A percentile compares a stretch with the other conserved stretches of the same genome.
phyloP scores from a whole-genome alignment of 495 filamentous ascomycete genomes.

The Penicillium atrosanguineum region DNA sequence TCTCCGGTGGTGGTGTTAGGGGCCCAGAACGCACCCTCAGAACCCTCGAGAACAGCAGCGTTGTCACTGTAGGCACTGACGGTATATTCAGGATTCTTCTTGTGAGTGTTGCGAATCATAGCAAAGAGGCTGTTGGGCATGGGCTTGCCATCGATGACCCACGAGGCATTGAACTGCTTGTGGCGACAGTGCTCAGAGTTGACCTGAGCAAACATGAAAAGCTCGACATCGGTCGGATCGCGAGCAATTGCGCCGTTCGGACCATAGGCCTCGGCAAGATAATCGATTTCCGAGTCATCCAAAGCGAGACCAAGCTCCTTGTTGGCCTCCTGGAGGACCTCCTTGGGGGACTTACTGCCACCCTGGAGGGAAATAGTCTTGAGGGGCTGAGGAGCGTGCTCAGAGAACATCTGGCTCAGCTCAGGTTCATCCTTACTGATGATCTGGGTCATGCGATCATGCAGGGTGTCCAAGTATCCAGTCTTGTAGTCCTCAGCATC shows the following conservation, averaged over 20 bases:
- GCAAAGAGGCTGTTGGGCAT: constrained; percentile 80
- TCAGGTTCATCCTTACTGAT: constrained; percentile 64
- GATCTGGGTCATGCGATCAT: constrained; percentile 92
- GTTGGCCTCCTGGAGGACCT: constrained; percentile 79
- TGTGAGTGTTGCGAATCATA: constrained; percentile 95
- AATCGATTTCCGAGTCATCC: constrained; percentile 88
- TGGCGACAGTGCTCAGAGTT: constrained; percentile 62
- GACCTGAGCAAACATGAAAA: constrained; percentile 99
- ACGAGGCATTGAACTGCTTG: constrained; percentile 92
- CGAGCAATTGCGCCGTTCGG: constrained; percentile 63
- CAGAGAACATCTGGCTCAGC: constrained; percentile 73
- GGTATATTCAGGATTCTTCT: constrained; percentile 69
- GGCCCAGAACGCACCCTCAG: constrained; percentile 74
- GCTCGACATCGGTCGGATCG: constrained; percentile 84
- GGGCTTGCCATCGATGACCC: constrained; percentile 88
- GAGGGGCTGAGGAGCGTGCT: constrained; percentile 66
- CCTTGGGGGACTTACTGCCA: constrained; percentile 57
- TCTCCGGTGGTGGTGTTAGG: constrained; percentile 79
- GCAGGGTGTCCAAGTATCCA: constrained; percentile 66
- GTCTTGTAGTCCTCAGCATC: constrained; percentile 39
- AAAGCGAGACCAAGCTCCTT: constrained; percentile 77
- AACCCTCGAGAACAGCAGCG: constrained; percentile 85
- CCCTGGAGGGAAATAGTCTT: constrained; percentile 69
- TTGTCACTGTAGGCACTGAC: constrained; percentile 98
- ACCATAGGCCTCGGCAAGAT: constrained; percentile 80